Conservation (phyloP, 768 basidiomycete genomes). For the Amanita polypyramis region DNA sequence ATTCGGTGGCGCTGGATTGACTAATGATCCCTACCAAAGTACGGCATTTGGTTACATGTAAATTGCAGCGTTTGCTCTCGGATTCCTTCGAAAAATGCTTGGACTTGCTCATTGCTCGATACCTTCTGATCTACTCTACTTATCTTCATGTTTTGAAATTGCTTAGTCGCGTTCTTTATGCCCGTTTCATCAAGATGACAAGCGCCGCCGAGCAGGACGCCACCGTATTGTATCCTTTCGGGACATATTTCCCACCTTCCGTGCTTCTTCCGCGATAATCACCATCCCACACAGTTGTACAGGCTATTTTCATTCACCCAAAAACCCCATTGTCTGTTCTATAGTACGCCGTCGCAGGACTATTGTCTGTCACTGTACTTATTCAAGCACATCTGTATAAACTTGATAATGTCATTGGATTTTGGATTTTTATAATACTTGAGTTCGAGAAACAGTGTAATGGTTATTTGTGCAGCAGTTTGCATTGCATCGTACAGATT, state of each 20-base stretch:
- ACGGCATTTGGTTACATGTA: conserved; percentile 74
- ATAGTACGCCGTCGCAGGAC: conserved; percentile 54
- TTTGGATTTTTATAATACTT: conserved; percentile 7
- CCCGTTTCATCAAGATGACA: conserved; percentile 23
- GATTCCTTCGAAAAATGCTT: conserved; percentile 13
- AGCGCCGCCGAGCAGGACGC: conserved; percentile 25
- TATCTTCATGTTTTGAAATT: conserved; percentile 30
- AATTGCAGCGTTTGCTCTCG: conserved; percentile 20
- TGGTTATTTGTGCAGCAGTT: no score
- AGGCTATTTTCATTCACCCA: conserved; percentile 42
- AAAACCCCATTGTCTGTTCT: conserved; percentile 52
- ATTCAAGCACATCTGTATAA: conserved; percentile 48
- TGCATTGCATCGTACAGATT: neutral
- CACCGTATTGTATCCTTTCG: conserved; percentile 62
- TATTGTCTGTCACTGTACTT: conserved; percentile 69
- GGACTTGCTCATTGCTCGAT: conserved; percentile 21
- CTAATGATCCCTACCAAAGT: conserved; percentile 67
- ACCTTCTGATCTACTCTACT: conserved; percentile 32
- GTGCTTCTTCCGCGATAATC: conserved; percentile 34
- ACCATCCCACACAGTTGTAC: conserved; percentile 52
- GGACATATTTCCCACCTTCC: conserved; percentile 48
- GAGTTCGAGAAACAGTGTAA: no score
- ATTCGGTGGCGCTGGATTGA: conserved; percentile 47
- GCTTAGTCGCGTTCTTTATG: conserved; percentile 29
- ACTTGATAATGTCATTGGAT: conserved; percentile 33